Evolutionary conservation across 2,329 filamentous ascomycete species (phyloP).

Genomic region (Colletotrichum phormii): DNA sequence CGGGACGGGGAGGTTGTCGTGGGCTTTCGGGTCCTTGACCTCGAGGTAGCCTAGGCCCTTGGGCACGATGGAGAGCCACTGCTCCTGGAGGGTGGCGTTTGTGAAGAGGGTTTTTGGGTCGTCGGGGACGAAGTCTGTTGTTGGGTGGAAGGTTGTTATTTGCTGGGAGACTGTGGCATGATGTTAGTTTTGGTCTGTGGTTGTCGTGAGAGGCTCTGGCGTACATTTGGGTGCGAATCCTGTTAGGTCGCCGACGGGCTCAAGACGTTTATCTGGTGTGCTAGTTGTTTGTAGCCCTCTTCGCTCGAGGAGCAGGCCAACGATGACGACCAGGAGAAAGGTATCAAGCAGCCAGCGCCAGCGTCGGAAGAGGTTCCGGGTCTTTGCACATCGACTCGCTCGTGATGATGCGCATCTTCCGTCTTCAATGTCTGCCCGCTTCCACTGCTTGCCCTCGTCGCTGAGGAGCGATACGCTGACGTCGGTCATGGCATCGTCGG

Average conservation of each 20-base stretch:
- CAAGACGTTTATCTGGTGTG: slow-evolving; percentile 41
- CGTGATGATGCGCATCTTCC: neutral
- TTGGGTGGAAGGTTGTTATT: slow-evolving; percentile 51
- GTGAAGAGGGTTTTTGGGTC: slow-evolving; percentile 54
- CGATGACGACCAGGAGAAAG: slow-evolving; percentile 47
- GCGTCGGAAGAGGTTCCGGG: neutral
- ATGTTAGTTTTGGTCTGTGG: neutral
- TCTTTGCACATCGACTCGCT: neutral
- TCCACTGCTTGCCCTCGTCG: slow-evolving; percentile 26
- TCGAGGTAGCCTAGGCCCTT: slow-evolving; percentile 54
- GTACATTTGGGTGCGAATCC: slow-evolving; percentile 53
- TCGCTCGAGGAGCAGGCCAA: slow-evolving; percentile 49
- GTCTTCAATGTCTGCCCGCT: slow-evolving; percentile 17
- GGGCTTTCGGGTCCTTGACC: slow-evolving; percentile 46
- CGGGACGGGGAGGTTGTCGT: slow-evolving; percentile 51
- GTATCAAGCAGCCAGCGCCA: slow-evolving; percentile 48
- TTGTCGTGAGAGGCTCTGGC: neutral
- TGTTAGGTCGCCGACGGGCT: slow-evolving; percentile 51
- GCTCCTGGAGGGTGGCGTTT: slow-evolving; percentile 43
- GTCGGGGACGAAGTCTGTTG: slow-evolving; percentile 50
- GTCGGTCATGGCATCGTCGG: slow-evolving; percentile 28
- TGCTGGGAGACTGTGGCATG: slow-evolving; percentile 50
- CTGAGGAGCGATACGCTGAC: slow-evolving; percentile 27
- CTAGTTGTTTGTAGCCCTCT: slow-evolving; percentile 31
- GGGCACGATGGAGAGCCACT: slow-evolving; percentile 54